These are phyloP conservation scores for Linderniella brevidens DNA, from an alignment of 257 asterid species.

Conservation along the genomic window DNA sequence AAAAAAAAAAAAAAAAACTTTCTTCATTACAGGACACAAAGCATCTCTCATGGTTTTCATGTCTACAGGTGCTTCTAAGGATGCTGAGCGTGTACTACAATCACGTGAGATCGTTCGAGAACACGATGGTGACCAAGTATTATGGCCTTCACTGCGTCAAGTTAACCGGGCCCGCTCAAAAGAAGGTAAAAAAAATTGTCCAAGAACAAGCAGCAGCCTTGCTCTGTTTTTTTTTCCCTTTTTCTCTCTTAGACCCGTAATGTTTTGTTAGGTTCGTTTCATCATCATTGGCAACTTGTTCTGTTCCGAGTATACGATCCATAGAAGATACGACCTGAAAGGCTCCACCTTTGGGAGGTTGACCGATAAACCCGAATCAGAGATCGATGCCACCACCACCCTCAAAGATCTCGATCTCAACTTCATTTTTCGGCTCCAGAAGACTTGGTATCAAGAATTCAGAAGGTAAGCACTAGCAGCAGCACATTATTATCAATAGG, in stretches of 20 bases:
- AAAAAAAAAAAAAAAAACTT: not conserved
- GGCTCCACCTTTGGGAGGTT: constrained; percentile 89
- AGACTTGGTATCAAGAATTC: constrained; percentile 81
- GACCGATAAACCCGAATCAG: constrained; percentile 79
- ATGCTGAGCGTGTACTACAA: constrained; percentile 51
- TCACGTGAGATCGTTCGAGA: constrained; percentile 43
- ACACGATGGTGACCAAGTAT: constrained; percentile 48
- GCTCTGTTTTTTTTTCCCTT: no score
- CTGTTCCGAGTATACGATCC: constrained; percentile 59
- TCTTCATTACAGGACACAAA: not conserved
- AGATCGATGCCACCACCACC: constrained; percentile 75
- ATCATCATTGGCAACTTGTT: constrained; percentile 83
- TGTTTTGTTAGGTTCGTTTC: constrained; percentile 89
- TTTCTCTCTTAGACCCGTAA: no score
- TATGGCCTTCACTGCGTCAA: constrained; percentile 54
- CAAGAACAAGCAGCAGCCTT: not conserved
- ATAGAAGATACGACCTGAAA: constrained; percentile 65
- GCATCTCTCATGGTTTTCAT: not conserved
- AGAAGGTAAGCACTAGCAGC: constrained; percentile 28
- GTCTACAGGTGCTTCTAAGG: constrained; percentile 40
- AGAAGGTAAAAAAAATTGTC: constrained; percentile 43
- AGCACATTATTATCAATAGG: no score
- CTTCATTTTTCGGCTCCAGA: constrained; percentile 59
- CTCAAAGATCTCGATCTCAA: constrained; percentile 89
- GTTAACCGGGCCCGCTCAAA: constrained; percentile 23